A percentile compares a stretch with the other conserved stretches of the same genome.
These are phyloP conservation scores for Cryptococcus wingfieldii DNA, from an alignment of 1,284 basidiomycete genomes.

Conservation along the genomic window DNA sequence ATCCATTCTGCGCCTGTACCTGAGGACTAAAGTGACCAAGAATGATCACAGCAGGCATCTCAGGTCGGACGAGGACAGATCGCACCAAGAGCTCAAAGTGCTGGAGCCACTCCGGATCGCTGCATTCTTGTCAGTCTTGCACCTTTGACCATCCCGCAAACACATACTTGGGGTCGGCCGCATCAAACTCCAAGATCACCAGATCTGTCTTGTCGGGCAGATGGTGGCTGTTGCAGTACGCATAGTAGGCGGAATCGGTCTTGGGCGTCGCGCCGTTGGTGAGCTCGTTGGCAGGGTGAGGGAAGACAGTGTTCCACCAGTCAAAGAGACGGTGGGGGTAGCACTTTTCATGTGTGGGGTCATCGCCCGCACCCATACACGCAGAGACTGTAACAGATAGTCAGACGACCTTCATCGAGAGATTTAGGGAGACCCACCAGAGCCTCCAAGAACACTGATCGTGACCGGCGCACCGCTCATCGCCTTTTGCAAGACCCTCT, in stretches of 20 bases:
- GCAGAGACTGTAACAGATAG: constrained; percentile 62
- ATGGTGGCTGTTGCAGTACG: constrained; percentile 84
- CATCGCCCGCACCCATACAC: constrained; percentile 89
- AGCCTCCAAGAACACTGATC: constrained; percentile 84
- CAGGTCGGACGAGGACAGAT: constrained; percentile 78
- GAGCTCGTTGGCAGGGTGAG: constrained; percentile 87
- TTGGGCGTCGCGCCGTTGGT: constrained; percentile 89
- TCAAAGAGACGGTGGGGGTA: constrained; percentile 87
- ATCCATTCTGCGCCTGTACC: constrained; percentile 69
- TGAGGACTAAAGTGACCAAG: constrained; percentile 90
- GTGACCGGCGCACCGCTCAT: constrained; percentile 81
- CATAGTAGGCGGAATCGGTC: constrained; percentile 86
- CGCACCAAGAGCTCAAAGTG: constrained; percentile 88
- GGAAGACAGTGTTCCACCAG: constrained; percentile 93
- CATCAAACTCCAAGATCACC: constrained; percentile 87
- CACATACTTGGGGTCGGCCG: constrained; percentile 75
- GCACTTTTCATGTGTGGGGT: constrained; percentile 76
- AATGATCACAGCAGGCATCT: constrained; percentile 81
- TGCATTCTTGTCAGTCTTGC: constrained; percentile 36
- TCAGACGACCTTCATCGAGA: background rate
- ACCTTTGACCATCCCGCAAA: background rate
- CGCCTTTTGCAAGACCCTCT: constrained; percentile 77
- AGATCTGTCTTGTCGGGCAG: constrained; percentile 87
- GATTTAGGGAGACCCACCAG: constrained; percentile 57
- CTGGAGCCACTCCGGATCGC: constrained; percentile 66